A percentile compares a stretch with the other conserved stretches of the same genome.
phyloP scores from a whole-genome alignment of 495 filamentous ascomycete genomes.

The Lasiosphaeria ovina region DNA sequence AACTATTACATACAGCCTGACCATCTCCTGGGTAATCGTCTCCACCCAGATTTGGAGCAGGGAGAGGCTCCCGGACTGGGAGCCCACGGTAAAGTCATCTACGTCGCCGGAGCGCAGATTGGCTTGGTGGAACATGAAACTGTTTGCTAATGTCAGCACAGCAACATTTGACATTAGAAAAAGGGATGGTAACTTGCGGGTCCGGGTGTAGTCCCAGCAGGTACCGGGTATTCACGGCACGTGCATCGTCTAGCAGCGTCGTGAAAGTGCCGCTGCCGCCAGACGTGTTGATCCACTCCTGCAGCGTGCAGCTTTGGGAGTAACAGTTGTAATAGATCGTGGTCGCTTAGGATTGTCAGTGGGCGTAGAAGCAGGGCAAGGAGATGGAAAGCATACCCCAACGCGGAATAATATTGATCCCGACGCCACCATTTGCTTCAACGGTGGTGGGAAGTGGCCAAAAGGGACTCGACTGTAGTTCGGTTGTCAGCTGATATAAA shows the following conservation, averaged over 20 bases:
- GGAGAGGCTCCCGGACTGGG: conserved; percentile 46
- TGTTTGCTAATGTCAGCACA: background rate
- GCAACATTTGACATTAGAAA: background rate
- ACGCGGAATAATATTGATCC: conserved; percentile 57
- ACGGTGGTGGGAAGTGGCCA: conserved; percentile 57
- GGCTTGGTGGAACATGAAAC: conserved; percentile 57
- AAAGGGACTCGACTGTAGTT: conserved; percentile 37
- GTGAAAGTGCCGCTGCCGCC: conserved; percentile 49
- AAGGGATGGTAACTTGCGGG: conserved; percentile 10
- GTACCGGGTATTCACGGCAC: conserved; percentile 53
- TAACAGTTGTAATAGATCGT: conserved; percentile 67
- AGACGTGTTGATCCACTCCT: conserved; percentile 62
- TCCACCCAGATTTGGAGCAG: conserved; percentile 65
- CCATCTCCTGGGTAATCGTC: conserved; percentile 54
- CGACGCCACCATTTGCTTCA: conserved; percentile 52
- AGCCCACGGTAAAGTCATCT: conserved; percentile 49
- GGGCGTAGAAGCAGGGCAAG: background rate
- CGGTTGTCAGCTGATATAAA: background rate
- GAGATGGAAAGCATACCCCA: conserved; percentile 35
- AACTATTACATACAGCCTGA: conserved; percentile 36
- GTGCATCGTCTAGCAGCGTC: conserved; percentile 47
- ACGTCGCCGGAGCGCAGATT: conserved; percentile 56
- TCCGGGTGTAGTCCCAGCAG: conserved; percentile 56
- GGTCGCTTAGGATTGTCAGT: conserved; percentile 34
- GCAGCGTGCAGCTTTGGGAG: conserved; percentile 51